A percentile compares a stretch with the other conserved stretches of the same genome.
phyloP scores from a whole-genome alignment of 257 asterid genomes.

The Voacanga thouarsii region DNA sequence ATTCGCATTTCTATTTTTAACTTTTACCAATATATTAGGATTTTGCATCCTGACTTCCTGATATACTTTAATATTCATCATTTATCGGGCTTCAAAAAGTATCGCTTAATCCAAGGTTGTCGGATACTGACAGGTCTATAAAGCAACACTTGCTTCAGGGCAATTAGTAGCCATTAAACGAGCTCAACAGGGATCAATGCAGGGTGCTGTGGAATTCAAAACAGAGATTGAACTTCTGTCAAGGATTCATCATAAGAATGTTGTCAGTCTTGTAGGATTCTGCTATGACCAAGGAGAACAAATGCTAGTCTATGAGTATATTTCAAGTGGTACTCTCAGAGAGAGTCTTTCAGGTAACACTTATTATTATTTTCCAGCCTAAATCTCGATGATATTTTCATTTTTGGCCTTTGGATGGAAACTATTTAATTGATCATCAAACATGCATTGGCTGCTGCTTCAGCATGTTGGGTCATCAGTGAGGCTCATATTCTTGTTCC shows the following conservation, averaged over 20 bases:
- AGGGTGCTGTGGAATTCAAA: conserved; percentile 79
- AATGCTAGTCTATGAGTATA: conserved; percentile 80
- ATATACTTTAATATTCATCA: neutral
- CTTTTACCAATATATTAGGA: neutral
- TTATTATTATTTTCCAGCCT: neutral
- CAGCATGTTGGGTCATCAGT: neutral
- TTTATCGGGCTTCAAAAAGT: neutral
- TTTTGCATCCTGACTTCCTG: neutral
- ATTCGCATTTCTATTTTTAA: neutral
- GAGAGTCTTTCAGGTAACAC: conserved; percentile 66
- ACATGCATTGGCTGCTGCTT: neutral
- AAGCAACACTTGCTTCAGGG: conserved; percentile 50
- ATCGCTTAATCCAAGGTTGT: neutral
- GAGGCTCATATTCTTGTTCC: neutral
- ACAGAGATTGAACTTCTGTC: conserved; percentile 92
- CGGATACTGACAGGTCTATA: conserved; percentile 56
- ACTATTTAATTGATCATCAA: neutral
- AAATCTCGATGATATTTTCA: neutral
- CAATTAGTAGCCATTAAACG: conserved; percentile 81
- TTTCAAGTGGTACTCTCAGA: conserved; percentile 74
- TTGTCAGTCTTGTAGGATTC: conserved; percentile 86
- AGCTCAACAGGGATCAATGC: conserved; percentile 93
- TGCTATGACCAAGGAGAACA: conserved; percentile 95
- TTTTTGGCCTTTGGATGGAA: neutral
- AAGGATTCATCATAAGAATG: conserved; percentile 85